Evolutionary conservation across 2,329 filamentous ascomycete species (phyloP).

Genomic region (Alternaria postmessia): DNA sequence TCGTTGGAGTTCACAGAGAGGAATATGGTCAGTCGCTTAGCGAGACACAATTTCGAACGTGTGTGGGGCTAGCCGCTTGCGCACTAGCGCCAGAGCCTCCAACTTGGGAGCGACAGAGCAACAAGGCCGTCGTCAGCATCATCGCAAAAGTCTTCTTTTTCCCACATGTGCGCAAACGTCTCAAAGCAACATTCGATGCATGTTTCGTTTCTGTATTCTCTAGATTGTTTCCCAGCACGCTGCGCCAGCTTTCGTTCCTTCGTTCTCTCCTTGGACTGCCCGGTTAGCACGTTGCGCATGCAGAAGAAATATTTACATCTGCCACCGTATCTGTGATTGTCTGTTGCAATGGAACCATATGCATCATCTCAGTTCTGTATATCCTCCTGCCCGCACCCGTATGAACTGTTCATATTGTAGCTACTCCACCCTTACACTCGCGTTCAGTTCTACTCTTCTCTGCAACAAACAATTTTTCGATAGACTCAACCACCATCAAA

Average conservation of each 20-base stretch:
- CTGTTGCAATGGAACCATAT: too few relatives aligned
- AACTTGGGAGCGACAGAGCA: neutral
- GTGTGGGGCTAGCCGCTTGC: constrained; percentile 17
- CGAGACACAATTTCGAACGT: constrained; percentile 20
- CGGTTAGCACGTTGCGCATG: too few relatives aligned
- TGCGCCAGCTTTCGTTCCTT: neutral
- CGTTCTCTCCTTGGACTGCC: neutral
- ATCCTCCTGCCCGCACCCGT: neutral
- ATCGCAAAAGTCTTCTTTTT: neutral
- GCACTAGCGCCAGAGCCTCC: constrained; percentile 1
- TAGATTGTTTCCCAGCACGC: too few relatives aligned
- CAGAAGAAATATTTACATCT: neutral
- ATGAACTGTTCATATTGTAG: neutral
- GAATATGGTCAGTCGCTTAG: constrained; percentile 6
- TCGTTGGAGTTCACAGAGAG: constrained; percentile 10
- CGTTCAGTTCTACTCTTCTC: neutral
- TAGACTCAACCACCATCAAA: neutral
- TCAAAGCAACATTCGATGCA: too few relatives aligned
- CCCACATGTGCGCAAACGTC: too few relatives aligned
- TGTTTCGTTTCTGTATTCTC: too few relatives aligned
- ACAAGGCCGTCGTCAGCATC: neutral
- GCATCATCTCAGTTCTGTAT: too few relatives aligned
- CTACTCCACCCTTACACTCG: neutral
- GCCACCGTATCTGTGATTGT: neutral
- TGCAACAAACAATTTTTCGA: neutral